Conservation (phyloP, 2,329 filamentous ascomycete species). For the Phialocephala sp. region DNA sequence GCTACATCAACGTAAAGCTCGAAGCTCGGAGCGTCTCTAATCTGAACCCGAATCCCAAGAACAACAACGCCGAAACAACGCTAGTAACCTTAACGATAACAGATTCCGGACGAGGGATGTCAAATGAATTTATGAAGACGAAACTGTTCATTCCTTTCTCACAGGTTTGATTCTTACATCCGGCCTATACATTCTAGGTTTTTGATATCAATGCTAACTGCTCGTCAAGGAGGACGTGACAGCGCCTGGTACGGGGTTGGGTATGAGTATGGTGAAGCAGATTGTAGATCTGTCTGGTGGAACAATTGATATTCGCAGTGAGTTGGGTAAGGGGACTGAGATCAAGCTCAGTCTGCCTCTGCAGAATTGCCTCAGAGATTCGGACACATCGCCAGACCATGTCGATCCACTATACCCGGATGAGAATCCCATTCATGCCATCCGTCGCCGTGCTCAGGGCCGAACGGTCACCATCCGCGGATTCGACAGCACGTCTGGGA, state of each 20-base stretch:
- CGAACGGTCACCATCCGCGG: constrained; percentile 33
- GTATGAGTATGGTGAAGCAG: constrained; percentile 67
- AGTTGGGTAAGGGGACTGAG: constrained; percentile 58
- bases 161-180: constrained; percentile 55
- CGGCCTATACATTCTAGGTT: constrained; percentile 26
- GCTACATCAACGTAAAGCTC: constrained; percentile 54
- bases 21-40: constrained; percentile 36
- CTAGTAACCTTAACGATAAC: constrained; percentile 52
- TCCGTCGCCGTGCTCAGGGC: constrained; percentile 29
- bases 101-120: constrained; percentile 70
- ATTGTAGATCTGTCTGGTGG: constrained; percentile 66
- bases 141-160: constrained; percentile 60
- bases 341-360: constrained; percentile 54
- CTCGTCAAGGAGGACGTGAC: constrained; percentile 61
- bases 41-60: neutral
- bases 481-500: constrained; percentile 26
- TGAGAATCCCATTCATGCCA: constrained; percentile 26
- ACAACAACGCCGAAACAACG: constrained; percentile 22
- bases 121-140: constrained; percentile 63
- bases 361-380: constrained; percentile 21
- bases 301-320: constrained; percentile 60
- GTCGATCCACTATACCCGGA: neutral
- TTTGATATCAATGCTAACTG: constrained; percentile 27
- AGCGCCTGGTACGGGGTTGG: constrained; percentile 65
- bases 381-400: constrained; percentile 1